Evolutionary conservation across 768 basidiomycete species (phyloP), one percentile per base, ranked within the genome.

Genomic region (Lactarius tabidus): DNA sequence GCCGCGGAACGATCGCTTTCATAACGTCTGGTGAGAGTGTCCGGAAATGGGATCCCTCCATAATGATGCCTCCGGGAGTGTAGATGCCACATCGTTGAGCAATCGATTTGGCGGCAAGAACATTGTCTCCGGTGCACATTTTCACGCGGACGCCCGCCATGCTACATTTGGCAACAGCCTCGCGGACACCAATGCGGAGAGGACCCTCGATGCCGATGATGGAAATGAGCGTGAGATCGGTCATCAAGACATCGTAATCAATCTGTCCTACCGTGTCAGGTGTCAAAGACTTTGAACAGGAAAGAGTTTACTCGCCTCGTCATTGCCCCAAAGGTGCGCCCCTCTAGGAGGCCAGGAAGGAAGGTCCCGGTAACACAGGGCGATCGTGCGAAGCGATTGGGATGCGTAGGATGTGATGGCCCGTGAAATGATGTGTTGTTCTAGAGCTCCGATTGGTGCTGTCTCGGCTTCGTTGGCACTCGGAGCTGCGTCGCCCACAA

Each of bases 51-150:
- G 96, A 95, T 0, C 97, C 95, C 74, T 99, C 97, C 93, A 98
- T 98, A 77, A 99, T 91, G 70, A 98, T 85, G 35, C 97, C 97
- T 28, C 95, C 95, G 2, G 89, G 76, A 17, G 89, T 90, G 78
- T 90, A 98, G 74, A 98, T 98, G 45, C 95, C 95, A 71, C 96
- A 98, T 72, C 98, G 96, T 1, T 83, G 82, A 26, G 97, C 96
- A 71, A 99, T 99, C 9, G 95, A 97, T n/a, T 94, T 86, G 57
- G 92, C 93, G 0, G 92, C 95, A 59, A 98, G 85, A 56, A 94
- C 93, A 69, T 97, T 97, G 76, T 98, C 95, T 70, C 96, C 97
- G 0, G 97, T 98, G 75, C 93, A 96, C 95, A 98, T 99, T 79
- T 97, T 98, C 78, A 98, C 88, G 26, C 83, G 81, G 15, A 99